phyloP scores from a whole-genome alignment of 2,329 filamentous ascomycete genomes.

The Aspergillus sp. region DNA sequence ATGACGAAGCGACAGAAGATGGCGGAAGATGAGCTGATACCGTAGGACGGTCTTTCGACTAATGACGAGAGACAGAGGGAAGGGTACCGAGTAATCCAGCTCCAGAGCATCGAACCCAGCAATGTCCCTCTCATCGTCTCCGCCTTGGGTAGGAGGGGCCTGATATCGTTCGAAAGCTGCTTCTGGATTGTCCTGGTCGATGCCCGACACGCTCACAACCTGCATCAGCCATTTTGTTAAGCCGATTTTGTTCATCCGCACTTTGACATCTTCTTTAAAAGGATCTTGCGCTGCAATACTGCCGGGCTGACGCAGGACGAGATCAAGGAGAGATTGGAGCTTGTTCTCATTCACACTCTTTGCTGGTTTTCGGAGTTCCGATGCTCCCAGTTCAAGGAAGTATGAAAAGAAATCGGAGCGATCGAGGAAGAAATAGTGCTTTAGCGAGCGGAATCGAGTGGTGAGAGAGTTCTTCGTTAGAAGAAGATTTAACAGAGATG shows the following conservation, averaged over 20 bases:
- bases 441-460: constrained; percentile 81
- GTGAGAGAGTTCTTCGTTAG: constrained; percentile 91
- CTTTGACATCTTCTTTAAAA: constrained; percentile 97
- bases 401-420: constrained; percentile 98
- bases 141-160: constrained; percentile 64
- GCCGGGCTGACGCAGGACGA: constrained; percentile 92
- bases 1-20: constrained; percentile 84
- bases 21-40: constrained; percentile 94
- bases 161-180: constrained; percentile 68
- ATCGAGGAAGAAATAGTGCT: constrained; percentile 99
- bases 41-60: constrained; percentile 95
- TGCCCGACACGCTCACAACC: constrained; percentile 93
- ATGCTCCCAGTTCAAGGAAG: constrained; percentile 87
- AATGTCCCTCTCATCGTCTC: constrained; percentile 78
- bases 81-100: constrained; percentile 90
- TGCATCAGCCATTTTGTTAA: constrained; percentile 93
- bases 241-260: constrained; percentile 93
- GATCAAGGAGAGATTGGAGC: constrained; percentile 89
- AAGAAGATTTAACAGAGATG: constrained; percentile 84
- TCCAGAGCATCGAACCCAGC: constrained; percentile 89
- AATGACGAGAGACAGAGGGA: constrained; percentile 92
- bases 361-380: constrained; percentile 86
- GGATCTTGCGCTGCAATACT: constrained; percentile 91
- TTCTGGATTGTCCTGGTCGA: constrained; percentile 74
- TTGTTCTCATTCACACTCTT: constrained; percentile 89